Evolutionary conservation across 345 rosid species (phyloP), one percentile per base, ranked within the genome.

Genomic region (Murraya koenigii): DNA sequence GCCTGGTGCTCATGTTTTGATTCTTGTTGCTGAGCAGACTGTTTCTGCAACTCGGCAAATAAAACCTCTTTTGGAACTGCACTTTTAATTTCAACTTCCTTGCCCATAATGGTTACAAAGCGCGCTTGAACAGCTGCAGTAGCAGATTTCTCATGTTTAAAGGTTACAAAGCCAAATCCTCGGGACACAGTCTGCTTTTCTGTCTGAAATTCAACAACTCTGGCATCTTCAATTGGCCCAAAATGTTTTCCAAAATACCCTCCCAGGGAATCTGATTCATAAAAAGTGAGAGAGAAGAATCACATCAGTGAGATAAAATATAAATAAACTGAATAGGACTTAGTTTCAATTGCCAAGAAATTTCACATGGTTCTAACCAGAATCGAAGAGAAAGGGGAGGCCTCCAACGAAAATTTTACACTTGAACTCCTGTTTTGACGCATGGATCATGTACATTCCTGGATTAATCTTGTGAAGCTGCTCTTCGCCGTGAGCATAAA

Each of bases 91-190:
- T 90, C 94, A 58, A 87, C 85, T 84, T 85, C 81, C 87, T 82
- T 90, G 63, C 88, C 89, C 86, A 82, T 76, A 41, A 90, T 77
- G 75, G 80, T 77, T 25, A 85, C 56, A 66, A 80, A 80, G 67
- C 69, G 91, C 58, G 83, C 83, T 77, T 83, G 84, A 80, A 90
- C 79, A 60, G 94, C 94, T 59, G 83, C 82, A 39, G 77, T 75
- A 68, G 79, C 89, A 76, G 90, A 87, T 78, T 75, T 79, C 60
- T 85, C 88, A 19, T 84, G 76, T 74, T 84, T 85, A 69, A 90
- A 90, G 80, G 82, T 89, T 39, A 90, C 86, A 54, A 85, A 87
- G 39, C 94, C 94, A 84, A 87, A 89, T 75, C 94, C 89, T 33
- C 90, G 83, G 26, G 91, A 84, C 39, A 69, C 77, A 36, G 69